These are phyloP conservation scores for Arthromyces matolae DNA, from an alignment of 768 basidiomycete species.

Conservation along the genomic window DNA sequence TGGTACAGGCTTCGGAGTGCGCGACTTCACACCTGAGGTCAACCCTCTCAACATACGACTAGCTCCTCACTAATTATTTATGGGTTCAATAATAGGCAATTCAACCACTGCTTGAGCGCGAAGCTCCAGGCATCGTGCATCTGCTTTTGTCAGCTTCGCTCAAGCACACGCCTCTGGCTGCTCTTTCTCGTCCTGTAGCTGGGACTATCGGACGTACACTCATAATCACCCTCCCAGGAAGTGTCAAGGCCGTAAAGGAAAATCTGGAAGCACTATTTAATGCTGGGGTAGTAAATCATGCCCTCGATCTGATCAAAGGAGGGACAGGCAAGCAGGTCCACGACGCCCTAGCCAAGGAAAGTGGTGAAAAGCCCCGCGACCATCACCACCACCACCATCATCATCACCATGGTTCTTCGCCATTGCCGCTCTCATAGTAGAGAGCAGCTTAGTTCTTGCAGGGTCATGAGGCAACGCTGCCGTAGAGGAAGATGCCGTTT, in stretches of 20 bases:
- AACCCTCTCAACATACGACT: neutral
- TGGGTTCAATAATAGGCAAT: constrained; percentile 42
- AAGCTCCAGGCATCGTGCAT: constrained; percentile 71
- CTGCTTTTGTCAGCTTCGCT: constrained; percentile 67
- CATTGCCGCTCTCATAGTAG: constrained; percentile 21
- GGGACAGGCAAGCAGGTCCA: constrained; percentile 63
- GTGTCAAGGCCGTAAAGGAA: constrained; percentile 81
- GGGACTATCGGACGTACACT: constrained; percentile 67
- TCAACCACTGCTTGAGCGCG: constrained; percentile 58
- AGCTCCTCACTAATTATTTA: neutral
- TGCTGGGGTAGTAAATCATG: constrained; percentile 60
- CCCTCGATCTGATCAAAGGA: constrained; percentile 68
- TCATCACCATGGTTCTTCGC: constrained; percentile 27
- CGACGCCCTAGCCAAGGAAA: constrained; percentile 36
- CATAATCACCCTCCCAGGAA: constrained; percentile 80
- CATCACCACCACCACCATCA: constrained; percentile 34
- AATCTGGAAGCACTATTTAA: constrained; percentile 61
- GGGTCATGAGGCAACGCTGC: constrained; percentile 11
- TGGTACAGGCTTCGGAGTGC: constrained; percentile 80
- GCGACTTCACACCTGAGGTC: constrained; percentile 86
- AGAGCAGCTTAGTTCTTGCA: constrained; percentile 18
- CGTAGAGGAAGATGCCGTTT: constrained; percentile 1
- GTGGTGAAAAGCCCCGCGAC: constrained; percentile 21
- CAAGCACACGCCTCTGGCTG: constrained; percentile 72
- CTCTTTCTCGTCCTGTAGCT: constrained; percentile 79